A percentile compares a stretch with the other conserved stretches of the same genome.
phyloP scores from a whole-genome alignment of 176 grass and related monocot genomes.

The Chrysopogon serrulatus region DNA sequence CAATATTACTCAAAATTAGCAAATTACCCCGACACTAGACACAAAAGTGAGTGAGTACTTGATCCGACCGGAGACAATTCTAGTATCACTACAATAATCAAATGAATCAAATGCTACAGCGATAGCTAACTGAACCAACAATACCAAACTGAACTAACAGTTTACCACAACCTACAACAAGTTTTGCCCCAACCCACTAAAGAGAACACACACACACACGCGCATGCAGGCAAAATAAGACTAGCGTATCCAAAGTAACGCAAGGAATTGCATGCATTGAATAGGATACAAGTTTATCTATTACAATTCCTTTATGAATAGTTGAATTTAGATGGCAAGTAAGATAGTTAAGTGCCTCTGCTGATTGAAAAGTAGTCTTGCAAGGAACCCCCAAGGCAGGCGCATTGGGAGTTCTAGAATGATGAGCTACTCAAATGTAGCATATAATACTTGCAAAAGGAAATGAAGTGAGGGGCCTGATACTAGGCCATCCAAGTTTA shows the following conservation, averaged over 20 bases:
- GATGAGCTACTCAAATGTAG: not conserved
- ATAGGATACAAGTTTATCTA: not conserved
- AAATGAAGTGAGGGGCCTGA: not conserved
- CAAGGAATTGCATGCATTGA: not conserved
- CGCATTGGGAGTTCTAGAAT: not conserved
- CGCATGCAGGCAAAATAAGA: not conserved
- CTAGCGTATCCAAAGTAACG: not conserved
- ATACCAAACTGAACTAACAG: too few relatives aligned
- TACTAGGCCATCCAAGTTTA: not conserved
- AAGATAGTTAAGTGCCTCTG: not conserved
- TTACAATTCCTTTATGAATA: not conserved
- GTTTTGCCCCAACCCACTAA: not conserved
- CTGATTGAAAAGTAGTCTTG: not conserved
- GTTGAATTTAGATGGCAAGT: not conserved
- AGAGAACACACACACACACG: not conserved
- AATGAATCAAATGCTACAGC: too few relatives aligned
- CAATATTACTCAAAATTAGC: too few relatives aligned
- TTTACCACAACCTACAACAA: not conserved
- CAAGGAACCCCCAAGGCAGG: not conserved
- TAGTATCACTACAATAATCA: too few relatives aligned
- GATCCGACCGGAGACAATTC: too few relatives aligned
- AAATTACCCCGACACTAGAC: too few relatives aligned
- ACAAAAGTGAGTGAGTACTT: too few relatives aligned
- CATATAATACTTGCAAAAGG: not conserved
- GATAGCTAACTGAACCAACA: too few relatives aligned